Evolutionary conservation across 352 stramenopile genomes (phyloP), one percentile per base, ranked within the genome.

Genomic region (Globisporangium nagaii): DNA sequence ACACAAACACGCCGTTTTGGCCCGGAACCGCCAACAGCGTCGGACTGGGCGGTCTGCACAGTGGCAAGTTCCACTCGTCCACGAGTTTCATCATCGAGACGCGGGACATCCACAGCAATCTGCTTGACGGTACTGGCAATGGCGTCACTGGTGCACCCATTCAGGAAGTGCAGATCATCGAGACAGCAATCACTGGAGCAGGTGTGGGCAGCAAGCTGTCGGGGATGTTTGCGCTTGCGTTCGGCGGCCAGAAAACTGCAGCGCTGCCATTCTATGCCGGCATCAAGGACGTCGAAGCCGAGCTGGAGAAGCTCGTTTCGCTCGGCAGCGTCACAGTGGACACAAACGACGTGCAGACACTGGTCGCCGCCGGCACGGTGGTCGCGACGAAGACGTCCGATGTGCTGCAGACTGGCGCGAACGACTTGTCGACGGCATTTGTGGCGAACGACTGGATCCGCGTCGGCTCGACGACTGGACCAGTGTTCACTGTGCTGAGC

Each of bases 1-100:
- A 90, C 44, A 68, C 65, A 5, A 66, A 60, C 45, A 86, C 73
- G 15, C 45, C 64, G 2, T 93, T 68, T 20, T 88, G 76, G 62
- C 80, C 83, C 1, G 80, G 80, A 1, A 75, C 75, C 0, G 57
- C 79, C 30, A 86, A 86, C 48, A 56, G 31, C n/a, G 67, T 86
- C 2, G 81, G 81, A 0, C 66, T 75, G 9, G 57, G 79, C 35
- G 84, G 81, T 3, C 71, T 94, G 1, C 76, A 85, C 52, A 75
- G 58, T 7, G 84, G 79, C 12, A 84, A 63, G 22, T 90, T 82
- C 44, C 76, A 84, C 54, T 91, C 82, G 3, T 49, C 51, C 0
- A 84, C 78, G 17, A 88, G 64, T 24, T 98, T 98, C 55, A 68
- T 90, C 20, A 97, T 98, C 58, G 90, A 98, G 65, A 84, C 89